Conservation (phyloP, 805 yeast species). For the Komagataella pseudopastoris region DNA sequence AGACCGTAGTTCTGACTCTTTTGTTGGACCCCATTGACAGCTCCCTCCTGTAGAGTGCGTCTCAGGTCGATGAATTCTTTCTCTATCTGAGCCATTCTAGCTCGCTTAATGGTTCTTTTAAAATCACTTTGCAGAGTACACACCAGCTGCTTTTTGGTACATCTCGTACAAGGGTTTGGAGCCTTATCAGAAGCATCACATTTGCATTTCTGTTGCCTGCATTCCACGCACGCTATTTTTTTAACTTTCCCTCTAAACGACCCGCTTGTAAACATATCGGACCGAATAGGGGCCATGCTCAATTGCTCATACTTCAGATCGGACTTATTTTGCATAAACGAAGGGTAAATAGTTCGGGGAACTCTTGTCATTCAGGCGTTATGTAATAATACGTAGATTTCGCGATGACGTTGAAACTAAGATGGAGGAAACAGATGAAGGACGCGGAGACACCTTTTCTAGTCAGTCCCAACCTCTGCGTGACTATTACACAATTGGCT, state of each 20-base stretch:
- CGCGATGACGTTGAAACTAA: background rate
- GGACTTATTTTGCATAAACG: background rate
- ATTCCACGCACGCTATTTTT: conserved; percentile 85
- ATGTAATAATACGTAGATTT: background rate
- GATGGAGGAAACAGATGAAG: background rate
- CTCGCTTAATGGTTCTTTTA: conserved; percentile 83
- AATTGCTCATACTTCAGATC: background rate
- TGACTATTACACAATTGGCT: background rate
- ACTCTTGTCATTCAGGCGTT: background rate
- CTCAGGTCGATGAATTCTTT: conserved; percentile 62
- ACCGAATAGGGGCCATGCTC: background rate
- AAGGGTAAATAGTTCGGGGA: background rate
- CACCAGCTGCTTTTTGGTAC: conserved; percentile 50
- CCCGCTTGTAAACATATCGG: background rate
- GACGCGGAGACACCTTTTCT: background rate
- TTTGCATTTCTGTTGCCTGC: conserved; percentile 87
- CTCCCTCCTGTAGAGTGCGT: conserved; percentile 25
- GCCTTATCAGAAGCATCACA: conserved; percentile 74
- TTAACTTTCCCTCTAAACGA: conserved; percentile 16
- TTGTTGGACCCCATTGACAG: background rate
- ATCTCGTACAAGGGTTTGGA: conserved; percentile 76
- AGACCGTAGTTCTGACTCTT: conserved; percentile 5
- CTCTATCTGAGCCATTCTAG: conserved; percentile 72
- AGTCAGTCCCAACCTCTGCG: background rate
- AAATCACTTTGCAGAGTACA: conserved; percentile 74